Conservation (phyloP, 1,139 yeast species). For the Blastobotrys petasosporus region DNA sequence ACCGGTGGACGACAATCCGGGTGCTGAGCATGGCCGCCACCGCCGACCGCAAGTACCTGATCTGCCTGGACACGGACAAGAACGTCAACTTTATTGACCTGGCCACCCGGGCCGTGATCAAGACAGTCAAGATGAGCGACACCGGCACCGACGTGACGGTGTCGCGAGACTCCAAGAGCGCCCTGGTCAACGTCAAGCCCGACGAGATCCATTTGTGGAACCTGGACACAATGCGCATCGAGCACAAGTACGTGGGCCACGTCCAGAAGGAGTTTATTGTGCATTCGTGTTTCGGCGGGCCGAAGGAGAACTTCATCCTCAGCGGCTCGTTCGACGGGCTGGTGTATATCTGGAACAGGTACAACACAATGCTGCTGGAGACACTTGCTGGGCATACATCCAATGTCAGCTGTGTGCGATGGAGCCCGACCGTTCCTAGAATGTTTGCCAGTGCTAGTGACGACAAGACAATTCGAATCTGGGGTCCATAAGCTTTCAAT, state of each 20-base stretch:
- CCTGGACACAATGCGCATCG: constrained; percentile 43
- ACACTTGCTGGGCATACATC: constrained; percentile 60
- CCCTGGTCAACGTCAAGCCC: constrained; percentile 63
- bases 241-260: constrained; percentile 65
- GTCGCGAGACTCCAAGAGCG: constrained; percentile 41
- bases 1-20: constrained; percentile 44
- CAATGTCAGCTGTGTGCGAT: constrained; percentile 68
- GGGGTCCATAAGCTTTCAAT: constrained; percentile 15
- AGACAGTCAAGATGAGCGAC: constrained; percentile 38
- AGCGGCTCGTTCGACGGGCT: constrained; percentile 83
- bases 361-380: constrained; percentile 64
- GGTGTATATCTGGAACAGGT: constrained; percentile 74
- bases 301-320: constrained; percentile 60
- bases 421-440: constrained; percentile 53
- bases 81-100: constrained; percentile 51
- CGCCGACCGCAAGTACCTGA: constrained; percentile 54
- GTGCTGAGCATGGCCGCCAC: constrained; percentile 65
- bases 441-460: constrained; percentile 84
- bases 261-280: constrained; percentile 60
- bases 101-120: constrained; percentile 29
- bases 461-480: constrained; percentile 42
- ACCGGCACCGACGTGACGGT: constrained; percentile 45
- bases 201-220: constrained; percentile 83
- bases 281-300: constrained; percentile 71
- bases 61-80: constrained; percentile 59